phyloP scores from a whole-genome alignment of 805 yeast species.

The Priceomyces haplophilus region DNA sequence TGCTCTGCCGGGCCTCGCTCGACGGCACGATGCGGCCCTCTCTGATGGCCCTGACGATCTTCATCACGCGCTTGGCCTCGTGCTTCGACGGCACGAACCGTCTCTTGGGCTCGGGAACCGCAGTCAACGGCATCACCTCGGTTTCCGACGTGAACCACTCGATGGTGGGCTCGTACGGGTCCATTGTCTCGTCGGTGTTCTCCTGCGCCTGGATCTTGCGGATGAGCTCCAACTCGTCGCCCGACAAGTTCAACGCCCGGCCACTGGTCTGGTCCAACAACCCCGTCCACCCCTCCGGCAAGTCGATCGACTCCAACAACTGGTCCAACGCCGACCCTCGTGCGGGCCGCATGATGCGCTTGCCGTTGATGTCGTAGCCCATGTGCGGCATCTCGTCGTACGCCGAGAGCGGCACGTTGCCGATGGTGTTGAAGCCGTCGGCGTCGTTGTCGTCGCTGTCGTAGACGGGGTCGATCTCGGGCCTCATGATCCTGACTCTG shows the following conservation, averaged over 20 bases:
- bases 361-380: conserved; percentile 96
- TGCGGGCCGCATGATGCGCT: conserved; percentile 98
- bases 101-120: conserved; percentile 95
- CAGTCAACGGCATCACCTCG: conserved; percentile 88
- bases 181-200: conserved; percentile 70
- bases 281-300: conserved; percentile 99
- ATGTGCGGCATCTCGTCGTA: conserved; percentile 97
- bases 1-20: conserved; percentile 48
- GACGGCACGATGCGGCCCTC: conserved; percentile 92
- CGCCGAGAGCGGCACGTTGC: conserved; percentile 88
- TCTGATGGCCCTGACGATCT: conserved; percentile 91
- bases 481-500: conserved; percentile 67
- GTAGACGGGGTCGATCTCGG: conserved; percentile 92
- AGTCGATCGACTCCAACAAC: conserved; percentile 82
- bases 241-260: conserved; percentile 69
- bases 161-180: conserved; percentile 90
- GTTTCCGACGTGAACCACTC: conserved; percentile 91
- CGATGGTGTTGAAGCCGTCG: conserved; percentile 80
- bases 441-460: conserved; percentile 92
- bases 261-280: conserved; percentile 89
- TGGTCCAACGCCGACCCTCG: conserved; percentile 92
- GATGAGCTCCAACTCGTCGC: conserved; percentile 86
- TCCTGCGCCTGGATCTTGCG: conserved; percentile 82
- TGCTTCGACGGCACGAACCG: conserved; percentile 95
- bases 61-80: conserved; percentile 95